Base-by-base conservation (phyloP, 805 yeast genomes). In the Kregervanrija pseudodelftensis region DNA sequence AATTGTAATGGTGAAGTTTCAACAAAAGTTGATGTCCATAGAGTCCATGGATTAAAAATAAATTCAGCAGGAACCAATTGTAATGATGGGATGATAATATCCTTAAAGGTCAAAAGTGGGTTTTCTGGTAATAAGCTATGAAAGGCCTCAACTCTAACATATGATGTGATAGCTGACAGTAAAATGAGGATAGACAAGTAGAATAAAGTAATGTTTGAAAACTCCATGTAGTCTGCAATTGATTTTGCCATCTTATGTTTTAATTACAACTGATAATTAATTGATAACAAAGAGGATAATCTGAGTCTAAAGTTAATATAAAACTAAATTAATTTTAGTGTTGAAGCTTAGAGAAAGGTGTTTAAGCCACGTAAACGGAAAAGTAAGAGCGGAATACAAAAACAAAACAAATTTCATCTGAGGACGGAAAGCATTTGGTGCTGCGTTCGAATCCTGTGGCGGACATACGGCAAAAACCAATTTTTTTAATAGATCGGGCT, bases 1-100 rank as follows among this genome's bases (percentile, higher is more conserved):
- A 74, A 74, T 36, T 73, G 67, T 51, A 76, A 55, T 2, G 76
- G 40, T 8, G 76, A 64, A 5, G 72, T 70, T 55, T 83, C 89
- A 2, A 82, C 76, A 57, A 82, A 80, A n/a, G 82, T 74, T 1
- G 86, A 72, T 2, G 82, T 71, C 30, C 76, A 57, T 2, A 82
- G 53, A 1, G 83, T 83, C 82, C 85, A 79, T 5, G 89, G 89
- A 49, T 77, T 68, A 43, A 63, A 66, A 3, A 80, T 52, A 0
- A 80, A 69, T 42, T 70, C 66, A 22, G 70, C 62, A 11, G 91
- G 90, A 5, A 84, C 74, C 61, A 84, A 66, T 61, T 85, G 88
- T 36, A 84, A 54, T 8, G 58, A 34, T 8, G 66, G 88, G 7
- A 79, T 73, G 14, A 68, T 58, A 31, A 81, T 65, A 30, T 68